phyloP scores from a whole-genome alignment of 208 protist genomes.

The Trypanosoma theileri region DNA sequence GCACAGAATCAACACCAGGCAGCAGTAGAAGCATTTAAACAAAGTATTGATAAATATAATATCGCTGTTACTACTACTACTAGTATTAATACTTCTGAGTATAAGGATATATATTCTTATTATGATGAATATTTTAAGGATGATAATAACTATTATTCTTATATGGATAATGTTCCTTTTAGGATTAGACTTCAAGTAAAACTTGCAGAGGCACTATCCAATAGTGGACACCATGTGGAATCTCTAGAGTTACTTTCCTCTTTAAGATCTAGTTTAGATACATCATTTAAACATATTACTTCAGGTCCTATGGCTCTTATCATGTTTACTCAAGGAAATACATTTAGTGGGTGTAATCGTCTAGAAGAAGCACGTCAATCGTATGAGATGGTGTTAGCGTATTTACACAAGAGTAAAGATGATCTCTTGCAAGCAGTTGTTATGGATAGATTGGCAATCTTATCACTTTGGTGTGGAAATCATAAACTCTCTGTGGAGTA shows the following conservation, averaged over 20 bases:
- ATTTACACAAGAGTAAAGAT: neutral
- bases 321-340: conserved; percentile 6
- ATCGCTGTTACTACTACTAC: neutral
- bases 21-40: neutral
- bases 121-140: no score
- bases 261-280: neutral
- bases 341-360: neutral
- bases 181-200: neutral
- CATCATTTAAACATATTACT: neutral
- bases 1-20: neutral
- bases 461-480: neutral
- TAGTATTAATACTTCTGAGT: neutral
- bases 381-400: neutral
- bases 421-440: neutral
- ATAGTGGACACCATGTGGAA: neutral
- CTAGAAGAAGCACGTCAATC: neutral
- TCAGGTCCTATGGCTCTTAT: neutral
- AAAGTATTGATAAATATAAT: neutral
- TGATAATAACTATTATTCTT: neutral
- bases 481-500: neutral
- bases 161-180: neutral
- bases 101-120: neutral
- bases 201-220: conserved; percentile 2
- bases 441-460: neutral
- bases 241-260: neutral